These are phyloP conservation scores for Calonectria fujianensis DNA, from an alignment of 2,329 filamentous ascomycete genomes.

Conservation along the genomic window DNA sequence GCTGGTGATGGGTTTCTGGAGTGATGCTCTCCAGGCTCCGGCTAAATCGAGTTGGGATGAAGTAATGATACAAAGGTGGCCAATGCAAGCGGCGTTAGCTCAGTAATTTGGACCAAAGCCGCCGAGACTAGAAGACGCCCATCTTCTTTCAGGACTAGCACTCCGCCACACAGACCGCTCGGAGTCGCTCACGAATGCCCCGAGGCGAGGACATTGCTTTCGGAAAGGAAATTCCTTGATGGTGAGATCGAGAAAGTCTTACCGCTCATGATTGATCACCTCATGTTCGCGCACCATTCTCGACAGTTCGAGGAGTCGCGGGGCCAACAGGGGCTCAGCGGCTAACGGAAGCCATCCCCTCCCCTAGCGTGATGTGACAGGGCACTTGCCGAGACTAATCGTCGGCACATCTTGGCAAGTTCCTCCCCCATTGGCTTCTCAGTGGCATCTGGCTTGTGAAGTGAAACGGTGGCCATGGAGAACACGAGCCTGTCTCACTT, in stretches of 20 bases:
- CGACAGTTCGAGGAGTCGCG: not conserved
- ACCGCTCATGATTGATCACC: not conserved
- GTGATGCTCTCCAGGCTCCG: not conserved
- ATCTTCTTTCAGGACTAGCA: slow-evolving; percentile 1
- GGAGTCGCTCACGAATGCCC: not conserved
- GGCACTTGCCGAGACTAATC: not conserved
- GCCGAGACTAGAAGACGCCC: slow-evolving; percentile 4
- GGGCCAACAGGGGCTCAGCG: not conserved
- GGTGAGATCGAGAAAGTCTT: not conserved
- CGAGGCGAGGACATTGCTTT: not conserved
- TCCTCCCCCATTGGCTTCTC: not conserved
- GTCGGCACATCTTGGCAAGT: not conserved
- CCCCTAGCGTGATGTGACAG: not conserved
- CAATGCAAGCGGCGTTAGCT: not conserved
- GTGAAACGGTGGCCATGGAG: not conserved
- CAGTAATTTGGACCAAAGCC: not conserved
- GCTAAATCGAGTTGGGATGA: not conserved
- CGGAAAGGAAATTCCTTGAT: not conserved
- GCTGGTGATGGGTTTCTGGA: not conserved
- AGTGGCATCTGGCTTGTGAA: not conserved
- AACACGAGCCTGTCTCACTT: not conserved
- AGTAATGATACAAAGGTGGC: not conserved
- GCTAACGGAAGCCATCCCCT: not conserved
- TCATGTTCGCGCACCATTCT: not conserved
- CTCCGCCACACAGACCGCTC: not conserved